A percentile compares a stretch with the other conserved stretches of the same genome.
Evolutionary conservation across 2,329 filamentous ascomycete species (phyloP).

Genomic region (Calonectria ilicicola): DNA sequence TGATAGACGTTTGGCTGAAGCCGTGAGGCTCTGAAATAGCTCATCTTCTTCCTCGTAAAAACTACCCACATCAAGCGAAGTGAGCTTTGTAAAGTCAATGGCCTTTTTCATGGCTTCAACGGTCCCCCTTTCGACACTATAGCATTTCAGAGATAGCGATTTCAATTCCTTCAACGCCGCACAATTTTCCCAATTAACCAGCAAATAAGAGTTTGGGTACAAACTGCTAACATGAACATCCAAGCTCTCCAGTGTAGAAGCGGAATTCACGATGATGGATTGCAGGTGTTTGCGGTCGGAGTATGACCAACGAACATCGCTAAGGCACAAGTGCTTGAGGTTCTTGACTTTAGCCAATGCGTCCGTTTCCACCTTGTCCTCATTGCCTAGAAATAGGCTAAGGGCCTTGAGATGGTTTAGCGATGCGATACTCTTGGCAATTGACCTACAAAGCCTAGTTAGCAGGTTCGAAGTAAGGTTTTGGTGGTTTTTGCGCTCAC

Average conservation of each 20-base stretch:
- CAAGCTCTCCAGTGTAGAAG: constrained; percentile 29
- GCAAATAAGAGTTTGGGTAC: not conserved
- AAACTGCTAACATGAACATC: not conserved
- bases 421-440: constrained; percentile 23
- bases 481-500: constrained; percentile 1
- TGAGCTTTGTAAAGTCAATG: constrained; percentile 29
- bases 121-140: not conserved
- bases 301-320: not conserved
- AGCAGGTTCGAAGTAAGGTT: not conserved
- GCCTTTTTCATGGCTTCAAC: not conserved
- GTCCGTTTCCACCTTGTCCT: not conserved
- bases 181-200: not conserved
- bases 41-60: not conserved
- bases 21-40: constrained; percentile 12
- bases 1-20: not conserved
- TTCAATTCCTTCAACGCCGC: constrained; percentile 6
- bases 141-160: constrained; percentile 16
- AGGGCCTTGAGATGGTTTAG: constrained; percentile 30
- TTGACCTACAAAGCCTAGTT: constrained; percentile 13
- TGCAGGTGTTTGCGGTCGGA: not conserved
- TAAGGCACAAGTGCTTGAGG: constrained; percentile 27
- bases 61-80: constrained; percentile 2
- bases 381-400: not conserved
- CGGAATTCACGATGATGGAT: constrained; percentile 29
- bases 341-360: constrained; percentile 23